Conservation (phyloP, 176 grass and related monocot genomes). For the Phragmites australis region DNA sequence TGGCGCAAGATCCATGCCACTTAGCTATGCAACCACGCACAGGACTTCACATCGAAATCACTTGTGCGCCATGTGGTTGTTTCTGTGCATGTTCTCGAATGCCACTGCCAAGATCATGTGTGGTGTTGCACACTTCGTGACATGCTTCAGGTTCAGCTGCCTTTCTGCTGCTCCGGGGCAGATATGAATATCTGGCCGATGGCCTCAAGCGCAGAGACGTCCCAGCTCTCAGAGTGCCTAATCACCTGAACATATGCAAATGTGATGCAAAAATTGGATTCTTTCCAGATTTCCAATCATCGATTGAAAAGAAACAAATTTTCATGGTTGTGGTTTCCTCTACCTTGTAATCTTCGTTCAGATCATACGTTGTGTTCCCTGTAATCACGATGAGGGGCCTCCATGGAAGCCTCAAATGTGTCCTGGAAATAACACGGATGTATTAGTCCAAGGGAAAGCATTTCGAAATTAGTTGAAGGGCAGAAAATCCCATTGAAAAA, state of each 20-base stretch:
- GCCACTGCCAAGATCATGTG: no score
- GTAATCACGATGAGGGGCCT: conserved; percentile 72
- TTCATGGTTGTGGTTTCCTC: background rate
- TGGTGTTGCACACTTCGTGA: background rate
- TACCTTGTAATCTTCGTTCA: conserved; percentile 67
- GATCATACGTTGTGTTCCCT: conserved; percentile 82
- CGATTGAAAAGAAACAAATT: background rate
- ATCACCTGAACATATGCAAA: conserved; percentile 44
- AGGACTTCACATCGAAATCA: no score
- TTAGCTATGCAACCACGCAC: no score
- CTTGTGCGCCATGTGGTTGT: no score
- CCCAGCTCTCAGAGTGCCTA: conserved; percentile 86
- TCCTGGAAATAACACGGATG: conserved; percentile 35
- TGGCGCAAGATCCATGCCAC: no score
- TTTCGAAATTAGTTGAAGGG: no score
- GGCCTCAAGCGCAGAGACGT: conserved; percentile 69
- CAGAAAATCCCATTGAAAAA: no score
- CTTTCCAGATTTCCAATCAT: background rate
- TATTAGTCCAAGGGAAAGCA: background rate
- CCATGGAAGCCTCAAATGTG: conserved; percentile 88
- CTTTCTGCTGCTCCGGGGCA: background rate
- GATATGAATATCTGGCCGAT: conserved; percentile 66
- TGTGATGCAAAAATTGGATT: background rate
- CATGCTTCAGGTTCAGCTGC: background rate
- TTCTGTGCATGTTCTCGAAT: no score